These are phyloP conservation scores for Sporothrix sp. DNA, from an alignment of 2,329 filamentous ascomycete genomes.

Conservation along the genomic window DNA sequence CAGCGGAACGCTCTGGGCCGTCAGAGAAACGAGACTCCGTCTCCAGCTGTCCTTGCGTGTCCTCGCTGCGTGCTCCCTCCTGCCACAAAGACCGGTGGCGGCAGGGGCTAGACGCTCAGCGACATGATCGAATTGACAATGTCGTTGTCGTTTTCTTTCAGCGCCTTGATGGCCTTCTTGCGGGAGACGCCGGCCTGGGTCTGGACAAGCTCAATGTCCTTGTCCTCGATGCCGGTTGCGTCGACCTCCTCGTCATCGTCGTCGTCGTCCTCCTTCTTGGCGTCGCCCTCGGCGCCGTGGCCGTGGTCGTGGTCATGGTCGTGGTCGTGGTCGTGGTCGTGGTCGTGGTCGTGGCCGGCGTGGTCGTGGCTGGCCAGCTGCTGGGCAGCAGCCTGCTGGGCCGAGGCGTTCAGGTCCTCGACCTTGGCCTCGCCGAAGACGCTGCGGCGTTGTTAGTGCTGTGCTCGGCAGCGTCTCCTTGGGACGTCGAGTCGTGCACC, in stretches of 20 bases:
- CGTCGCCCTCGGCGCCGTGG: slow-evolving; percentile 53
- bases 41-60: too few species aligned
- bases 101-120: slow-evolving; percentile 58
- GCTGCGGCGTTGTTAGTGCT: slow-evolving; percentile 36
- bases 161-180: slow-evolving; percentile 97
- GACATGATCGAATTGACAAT: slow-evolving; percentile 99
- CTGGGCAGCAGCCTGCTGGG: slow-evolving; percentile 89
- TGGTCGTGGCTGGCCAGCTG: slow-evolving; percentile 73
- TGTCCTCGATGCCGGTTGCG: slow-evolving; percentile 87
- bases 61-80: not conserved
- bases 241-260: slow-evolving; percentile 95
- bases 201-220: slow-evolving; percentile 99
- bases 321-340: slow-evolving; percentile 50
- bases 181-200: slow-evolving; percentile 91
- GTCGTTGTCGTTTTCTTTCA: slow-evolving; percentile 99
- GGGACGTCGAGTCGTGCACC: not conserved
- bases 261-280: slow-evolving; percentile 68
- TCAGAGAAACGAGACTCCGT: too few species aligned
- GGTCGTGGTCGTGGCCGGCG: slow-evolving; percentile 62
- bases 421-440: slow-evolving; percentile 99
- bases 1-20: too few species aligned
- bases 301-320: slow-evolving; percentile 34
- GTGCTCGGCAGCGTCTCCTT: too few species aligned
- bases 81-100: not conserved
- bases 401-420: slow-evolving; percentile 97